Base-by-base conservation (phyloP, 1,284 basidiomycete species). In the Irpex rosettiformis region DNA sequence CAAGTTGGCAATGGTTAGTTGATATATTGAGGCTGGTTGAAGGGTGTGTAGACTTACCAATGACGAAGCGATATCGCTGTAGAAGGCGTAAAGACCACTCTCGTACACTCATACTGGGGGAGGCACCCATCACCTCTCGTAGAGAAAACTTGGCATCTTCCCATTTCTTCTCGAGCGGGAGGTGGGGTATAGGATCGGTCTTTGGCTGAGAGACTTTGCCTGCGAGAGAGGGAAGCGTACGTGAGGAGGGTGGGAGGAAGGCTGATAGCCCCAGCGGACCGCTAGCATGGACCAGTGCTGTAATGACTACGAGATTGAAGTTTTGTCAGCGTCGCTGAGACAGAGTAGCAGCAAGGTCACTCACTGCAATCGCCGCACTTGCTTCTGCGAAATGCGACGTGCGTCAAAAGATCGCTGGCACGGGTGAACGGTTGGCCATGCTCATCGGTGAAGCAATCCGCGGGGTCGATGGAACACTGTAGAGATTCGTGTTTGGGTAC, bases 261-360 rank as follows among this genome's bases (percentile, higher is more conserved):
- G 77, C 76, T 1, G 75, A 76, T 2, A 82, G 64, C 7, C 80
- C 79, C 1, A 73, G 62, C 0, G 69, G 65, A 1, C 80, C 79
- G 47, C 77, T 79, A 0, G 73, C 70, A 16, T 72, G 71, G 2
- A 80, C 72, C 6, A 82, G 70, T 0, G 77, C 78, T 56, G 73
- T 72, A 52, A 80, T 74, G 40, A 80, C 78, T 54, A 30, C 10
- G 33, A 29, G n/a, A 16, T 8, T 33, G n/a, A 1, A 16, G 13
- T 1, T 51, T 24, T 58, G 7, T 5, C n/a, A 10, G 21, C 29
- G 33, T 3, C 42, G 16, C n/a, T 21, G 25, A n/a, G 28, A 18
- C 55, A 30, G 25, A 24, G 40, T 21, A 29, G 37, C 3, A 27
- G 25, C 27, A 54, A 18, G 54, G 55, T 13, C 2, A 75, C 79